Evolutionary conservation across 2,329 filamentous ascomycete species (phyloP).

Genomic region (Pseudogymnoascus sp.): DNA sequence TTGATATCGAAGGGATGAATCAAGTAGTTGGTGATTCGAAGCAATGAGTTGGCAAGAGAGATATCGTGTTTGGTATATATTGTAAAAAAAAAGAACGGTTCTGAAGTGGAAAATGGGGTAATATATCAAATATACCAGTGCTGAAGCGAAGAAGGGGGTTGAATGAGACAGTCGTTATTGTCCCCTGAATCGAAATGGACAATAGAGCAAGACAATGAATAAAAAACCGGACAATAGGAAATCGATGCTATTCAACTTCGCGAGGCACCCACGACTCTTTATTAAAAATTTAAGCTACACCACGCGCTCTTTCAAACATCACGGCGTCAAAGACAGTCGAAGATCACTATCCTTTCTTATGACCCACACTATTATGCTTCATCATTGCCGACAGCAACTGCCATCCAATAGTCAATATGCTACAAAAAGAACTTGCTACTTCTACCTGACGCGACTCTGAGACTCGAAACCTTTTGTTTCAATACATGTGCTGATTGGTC

Average conservation of each 20-base stretch:
- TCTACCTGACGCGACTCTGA: neutral
- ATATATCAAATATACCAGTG: constrained; percentile 10
- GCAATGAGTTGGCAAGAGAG: neutral
- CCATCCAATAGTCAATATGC: neutral
- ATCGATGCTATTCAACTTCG: neutral
- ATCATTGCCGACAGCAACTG: neutral
- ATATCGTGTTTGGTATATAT: constrained; percentile 9
- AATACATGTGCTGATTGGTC: neutral
- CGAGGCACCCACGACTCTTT: constrained; percentile 5
- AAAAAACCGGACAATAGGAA: constrained; percentile 1
- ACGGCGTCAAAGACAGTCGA: constrained; percentile 4
- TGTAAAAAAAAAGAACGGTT: neutral
- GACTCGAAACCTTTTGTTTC: constrained; percentile 9
- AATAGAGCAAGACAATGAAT: constrained; percentile 2
- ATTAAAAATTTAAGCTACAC: neutral
- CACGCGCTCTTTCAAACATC: neutral
- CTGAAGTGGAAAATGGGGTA: neutral
- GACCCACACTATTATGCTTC: neutral
- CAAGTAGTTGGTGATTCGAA: constrained; percentile 5
- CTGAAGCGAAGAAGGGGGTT: neutral
- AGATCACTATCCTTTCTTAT: neutral
- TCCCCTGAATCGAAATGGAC: neutral
- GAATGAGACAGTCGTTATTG: constrained; percentile 7
- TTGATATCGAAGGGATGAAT: constrained; percentile 1
- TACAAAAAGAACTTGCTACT: constrained; percentile 5